Conservation (phyloP, 768 basidiomycete genomes). For the Boletus edulis region DNA sequence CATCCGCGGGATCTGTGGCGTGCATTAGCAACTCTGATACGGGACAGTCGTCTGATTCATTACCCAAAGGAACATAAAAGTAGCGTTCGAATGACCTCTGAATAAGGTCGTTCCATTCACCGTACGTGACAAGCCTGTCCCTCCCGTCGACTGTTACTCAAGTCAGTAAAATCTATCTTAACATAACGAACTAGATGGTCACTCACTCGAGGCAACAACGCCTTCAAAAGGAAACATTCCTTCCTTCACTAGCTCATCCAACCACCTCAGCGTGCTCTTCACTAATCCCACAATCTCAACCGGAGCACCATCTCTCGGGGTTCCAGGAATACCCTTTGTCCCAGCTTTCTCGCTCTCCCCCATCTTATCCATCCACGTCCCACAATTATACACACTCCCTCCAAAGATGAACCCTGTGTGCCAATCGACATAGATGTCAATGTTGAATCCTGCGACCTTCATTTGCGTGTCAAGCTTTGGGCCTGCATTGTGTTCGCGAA, state of each 20-base stretch:
- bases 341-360: slow-evolving; percentile 90
- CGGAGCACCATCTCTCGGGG: slow-evolving; percentile 93
- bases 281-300: slow-evolving; percentile 93
- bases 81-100: slow-evolving; percentile 85
- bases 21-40: slow-evolving; percentile 1
- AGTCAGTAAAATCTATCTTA: background rate
- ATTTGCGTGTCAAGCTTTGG: slow-evolving; percentile 98
- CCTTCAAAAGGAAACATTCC: slow-evolving; percentile 89
- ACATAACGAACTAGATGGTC: background rate
- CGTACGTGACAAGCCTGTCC: slow-evolving; percentile 74
- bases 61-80: slow-evolving; percentile 86
- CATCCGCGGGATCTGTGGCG: slow-evolving; percentile 62
- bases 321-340: slow-evolving; percentile 94
- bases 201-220: slow-evolving; percentile 74
- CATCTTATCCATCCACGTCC: slow-evolving; percentile 99
- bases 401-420: slow-evolving; percentile 86
- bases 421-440: slow-evolving; percentile 96
- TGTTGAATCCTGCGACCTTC: slow-evolving; percentile 89
- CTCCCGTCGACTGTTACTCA: slow-evolving; percentile 60
- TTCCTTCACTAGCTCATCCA: slow-evolving; percentile 59
- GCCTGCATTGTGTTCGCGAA: slow-evolving; percentile 96
- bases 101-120: slow-evolving; percentile 85
- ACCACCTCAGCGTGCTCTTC: slow-evolving; percentile 92
- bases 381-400: slow-evolving; percentile 83
- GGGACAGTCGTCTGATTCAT: background rate